Percentiles rank a stretch among this genome's conserved stretches.
Conservation (phyloP, 176 grass and related monocot genomes). For the Olyra latifolia region DNA sequence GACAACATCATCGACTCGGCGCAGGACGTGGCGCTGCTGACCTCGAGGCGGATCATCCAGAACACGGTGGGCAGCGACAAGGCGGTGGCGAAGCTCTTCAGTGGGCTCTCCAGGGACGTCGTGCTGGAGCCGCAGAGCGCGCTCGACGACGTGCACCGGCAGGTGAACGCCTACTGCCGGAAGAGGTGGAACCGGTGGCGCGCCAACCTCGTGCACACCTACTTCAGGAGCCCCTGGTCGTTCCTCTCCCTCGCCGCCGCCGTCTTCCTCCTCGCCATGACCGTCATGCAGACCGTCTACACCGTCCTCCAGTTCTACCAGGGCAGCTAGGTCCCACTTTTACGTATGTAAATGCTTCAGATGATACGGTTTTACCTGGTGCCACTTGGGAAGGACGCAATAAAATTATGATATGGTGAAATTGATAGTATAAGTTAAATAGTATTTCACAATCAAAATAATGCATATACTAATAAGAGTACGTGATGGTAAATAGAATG, state of each 20-base stretch:
- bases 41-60: conserved; percentile 13
- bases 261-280: conserved; percentile 45
- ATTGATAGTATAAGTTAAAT: too few species aligned
- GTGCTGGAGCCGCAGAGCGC: conserved; percentile 35
- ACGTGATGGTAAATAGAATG: too few species aligned
- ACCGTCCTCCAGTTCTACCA: conserved; percentile 31
- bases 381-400: too few species aligned
- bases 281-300: conserved; percentile 59
- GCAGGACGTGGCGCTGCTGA: conserved; percentile 69
- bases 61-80: conserved; percentile 51
- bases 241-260: conserved; percentile 53
- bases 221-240: conserved; percentile 60
- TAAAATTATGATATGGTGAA: too few species aligned
- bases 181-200: conserved; percentile 48
- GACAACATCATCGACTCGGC: conserved; percentile 77
- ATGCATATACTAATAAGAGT: too few species aligned
- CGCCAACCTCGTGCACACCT: conserved; percentile 50
- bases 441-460: too few species aligned
- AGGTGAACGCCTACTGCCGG: conserved; percentile 48
- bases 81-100: conserved; percentile 49
- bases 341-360: too few species aligned
- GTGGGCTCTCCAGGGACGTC: conserved; percentile 39
- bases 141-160: conserved; percentile 29
- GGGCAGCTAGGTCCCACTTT: too few species aligned
- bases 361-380: too few species aligned